Evolutionary conservation across 345 rosid genomes (phyloP).

Genomic region (Luvunga scandens): DNA sequence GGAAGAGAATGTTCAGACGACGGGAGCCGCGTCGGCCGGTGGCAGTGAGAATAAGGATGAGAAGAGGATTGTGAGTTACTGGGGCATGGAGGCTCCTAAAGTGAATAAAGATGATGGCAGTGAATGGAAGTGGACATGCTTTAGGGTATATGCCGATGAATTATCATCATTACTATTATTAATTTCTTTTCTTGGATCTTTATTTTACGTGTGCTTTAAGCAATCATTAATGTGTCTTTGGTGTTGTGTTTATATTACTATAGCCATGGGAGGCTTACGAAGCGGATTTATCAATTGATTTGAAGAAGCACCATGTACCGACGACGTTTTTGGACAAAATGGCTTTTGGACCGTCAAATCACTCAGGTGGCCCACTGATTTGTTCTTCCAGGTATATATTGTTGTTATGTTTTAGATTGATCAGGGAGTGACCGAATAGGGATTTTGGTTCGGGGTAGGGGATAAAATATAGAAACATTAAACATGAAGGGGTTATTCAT

Average conservation of each 20-base stretch:
- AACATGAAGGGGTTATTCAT: neutral
- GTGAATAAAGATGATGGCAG: constrained; percentile 48
- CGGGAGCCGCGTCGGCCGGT: neutral
- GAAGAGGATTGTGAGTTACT: constrained; percentile 41
- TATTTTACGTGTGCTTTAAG: neutral
- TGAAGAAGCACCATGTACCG: constrained; percentile 67
- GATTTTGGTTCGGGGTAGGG: neutral
- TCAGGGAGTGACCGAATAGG: too few relatives aligned
- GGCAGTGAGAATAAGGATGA: constrained; percentile 15
- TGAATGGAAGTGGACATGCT: constrained; percentile 66
- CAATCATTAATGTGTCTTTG: neutral
- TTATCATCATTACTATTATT: too few relatives aligned
- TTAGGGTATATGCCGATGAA: constrained; percentile 34
- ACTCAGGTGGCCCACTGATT: constrained; percentile 65
- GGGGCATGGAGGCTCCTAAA: constrained; percentile 53
- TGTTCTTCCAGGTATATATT: constrained; percentile 63
- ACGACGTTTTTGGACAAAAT: constrained; percentile 44
- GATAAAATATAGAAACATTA: neutral
- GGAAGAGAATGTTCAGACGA: neutral
- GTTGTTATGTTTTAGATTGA: too few relatives aligned
- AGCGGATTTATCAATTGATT: constrained; percentile 58
- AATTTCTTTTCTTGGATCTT: neutral
- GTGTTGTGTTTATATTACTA: neutral
- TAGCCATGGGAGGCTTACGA: constrained; percentile 60
- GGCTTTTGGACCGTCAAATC: constrained; percentile 74